Evolutionary conservation across 306 rosid species (phyloP).

Genomic region (Medicago arabica): DNA sequence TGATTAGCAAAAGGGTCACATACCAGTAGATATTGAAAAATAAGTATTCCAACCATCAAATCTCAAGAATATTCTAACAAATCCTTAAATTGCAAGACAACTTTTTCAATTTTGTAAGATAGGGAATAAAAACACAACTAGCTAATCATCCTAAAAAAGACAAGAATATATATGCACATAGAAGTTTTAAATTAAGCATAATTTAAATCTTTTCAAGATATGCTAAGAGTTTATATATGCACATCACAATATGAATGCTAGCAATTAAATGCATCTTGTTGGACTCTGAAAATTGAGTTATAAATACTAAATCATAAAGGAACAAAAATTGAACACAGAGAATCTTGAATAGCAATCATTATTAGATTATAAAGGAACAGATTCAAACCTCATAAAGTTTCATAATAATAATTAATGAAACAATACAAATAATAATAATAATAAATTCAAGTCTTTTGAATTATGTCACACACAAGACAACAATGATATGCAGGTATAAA

Average conservation of each 20-base stretch:
- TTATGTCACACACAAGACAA: neutral
- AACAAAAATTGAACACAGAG: neutral
- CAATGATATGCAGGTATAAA: neutral
- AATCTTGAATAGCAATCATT: too few species aligned
- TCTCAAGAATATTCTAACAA: neutral
- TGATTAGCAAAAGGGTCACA: neutral
- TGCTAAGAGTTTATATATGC: neutral
- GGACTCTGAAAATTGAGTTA: neutral
- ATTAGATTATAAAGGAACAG: too few species aligned
- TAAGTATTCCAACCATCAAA: neutral
- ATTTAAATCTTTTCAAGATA: neutral
- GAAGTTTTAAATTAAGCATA: neutral
- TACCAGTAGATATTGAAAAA: neutral
- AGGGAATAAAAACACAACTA: neutral
- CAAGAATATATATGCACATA: neutral
- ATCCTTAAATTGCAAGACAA: neutral
- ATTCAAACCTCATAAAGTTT: slow-evolving; percentile 3
- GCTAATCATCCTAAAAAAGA: neutral
- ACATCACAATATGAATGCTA: too few species aligned
- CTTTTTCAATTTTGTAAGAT: neutral
- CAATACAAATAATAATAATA: neutral
- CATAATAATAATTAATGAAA: neutral
- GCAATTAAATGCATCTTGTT: too few species aligned
- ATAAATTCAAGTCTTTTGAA: neutral
- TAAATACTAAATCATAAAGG: neutral